phyloP scores from a whole-genome alignment of 148 eudicot species.

The Rhododendron ferrugineum region DNA sequence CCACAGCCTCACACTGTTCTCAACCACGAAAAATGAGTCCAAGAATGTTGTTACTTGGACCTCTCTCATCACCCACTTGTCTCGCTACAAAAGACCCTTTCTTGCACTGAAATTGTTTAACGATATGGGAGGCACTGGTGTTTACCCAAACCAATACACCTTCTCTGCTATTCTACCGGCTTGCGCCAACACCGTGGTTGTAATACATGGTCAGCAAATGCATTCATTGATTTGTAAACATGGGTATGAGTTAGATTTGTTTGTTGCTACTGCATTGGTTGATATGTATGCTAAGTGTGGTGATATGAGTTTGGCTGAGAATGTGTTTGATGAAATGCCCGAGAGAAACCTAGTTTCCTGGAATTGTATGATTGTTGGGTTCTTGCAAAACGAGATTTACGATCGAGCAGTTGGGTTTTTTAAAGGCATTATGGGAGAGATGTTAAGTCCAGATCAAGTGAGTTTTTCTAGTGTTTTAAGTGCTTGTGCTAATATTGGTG shows the following conservation, averaged over 20 bases:
- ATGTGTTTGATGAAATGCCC: conserved; percentile 12
- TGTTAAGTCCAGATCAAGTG: conserved; percentile 29
- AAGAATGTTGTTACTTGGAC: conserved; percentile 47
- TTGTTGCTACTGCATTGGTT: conserved; percentile 46
- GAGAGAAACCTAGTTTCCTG: conserved; percentile 13
- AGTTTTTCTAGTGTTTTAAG: conserved; percentile 43
- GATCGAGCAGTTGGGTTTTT: conserved; percentile 26
- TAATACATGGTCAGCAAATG: conserved; percentile 34
- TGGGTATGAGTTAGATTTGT: conserved; percentile 38
- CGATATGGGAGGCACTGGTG: conserved; percentile 34
- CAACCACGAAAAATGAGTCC: conserved; percentile 22
- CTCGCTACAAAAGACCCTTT: conserved; percentile 19
- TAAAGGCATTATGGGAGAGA: conserved; percentile 24
- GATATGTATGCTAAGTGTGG: conserved; percentile 44
- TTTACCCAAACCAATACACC: conserved; percentile 44
- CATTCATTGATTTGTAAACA: conserved; percentile 40
- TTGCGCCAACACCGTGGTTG: conserved; percentile 26
- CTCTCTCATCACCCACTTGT: conserved; percentile 37
- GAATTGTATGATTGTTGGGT: conserved; percentile 35
- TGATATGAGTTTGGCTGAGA: conserved; percentile 22
- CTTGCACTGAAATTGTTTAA: conserved; percentile 32
- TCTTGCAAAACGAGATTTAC: conserved; percentile 19
- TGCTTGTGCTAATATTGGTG: conserved; percentile 45
- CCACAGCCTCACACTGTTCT: conserved; percentile 29
- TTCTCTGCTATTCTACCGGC: conserved; percentile 45